Conservation (phyloP, 176 grass and related monocot genomes). For the Typha latifolia region DNA sequence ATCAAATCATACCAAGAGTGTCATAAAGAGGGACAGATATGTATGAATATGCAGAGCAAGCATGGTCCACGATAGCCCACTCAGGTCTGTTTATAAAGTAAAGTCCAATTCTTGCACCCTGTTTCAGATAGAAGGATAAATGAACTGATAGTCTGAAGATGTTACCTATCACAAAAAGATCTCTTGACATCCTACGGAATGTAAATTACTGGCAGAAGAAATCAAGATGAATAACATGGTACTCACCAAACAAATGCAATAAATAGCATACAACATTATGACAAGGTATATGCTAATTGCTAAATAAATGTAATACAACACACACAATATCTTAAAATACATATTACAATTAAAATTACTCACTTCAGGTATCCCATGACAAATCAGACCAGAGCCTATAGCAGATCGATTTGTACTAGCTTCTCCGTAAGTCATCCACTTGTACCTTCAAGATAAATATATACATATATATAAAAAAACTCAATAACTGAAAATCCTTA, state of each 20-base stretch:
- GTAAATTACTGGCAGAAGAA: no score
- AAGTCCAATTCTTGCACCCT: constrained; percentile 77
- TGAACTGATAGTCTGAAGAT: no score
- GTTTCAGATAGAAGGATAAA: constrained; percentile 25
- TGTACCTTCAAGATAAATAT: constrained; percentile 41
- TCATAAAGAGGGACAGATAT: constrained; percentile 85
- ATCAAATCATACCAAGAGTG: constrained; percentile 58
- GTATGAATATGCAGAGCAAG: constrained; percentile 87
- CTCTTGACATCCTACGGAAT: no score
- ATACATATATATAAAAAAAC: constrained; percentile 13
- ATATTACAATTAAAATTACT: constrained; percentile 11
- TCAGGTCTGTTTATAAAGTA: constrained; percentile 98
- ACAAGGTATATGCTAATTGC: constrained; percentile 9
- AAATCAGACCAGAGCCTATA: constrained; percentile 79
- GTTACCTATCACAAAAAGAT: no score
- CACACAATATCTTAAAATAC: no score
- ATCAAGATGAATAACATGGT: no score
- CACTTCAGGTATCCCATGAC: constrained; percentile 76
- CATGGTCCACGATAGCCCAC: constrained; percentile 88
- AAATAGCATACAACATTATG: not conserved
- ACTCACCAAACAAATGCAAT: no score
- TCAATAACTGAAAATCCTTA: constrained; percentile 10
- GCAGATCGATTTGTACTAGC: constrained; percentile 48
- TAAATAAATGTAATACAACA: no score
- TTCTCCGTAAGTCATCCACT: constrained; percentile 99